Evolutionary conservation across 805 yeast genomes (phyloP), one percentile per base, ranked within the genome.

Genomic region (Vanderwaltozyma tropicalis): DNA sequence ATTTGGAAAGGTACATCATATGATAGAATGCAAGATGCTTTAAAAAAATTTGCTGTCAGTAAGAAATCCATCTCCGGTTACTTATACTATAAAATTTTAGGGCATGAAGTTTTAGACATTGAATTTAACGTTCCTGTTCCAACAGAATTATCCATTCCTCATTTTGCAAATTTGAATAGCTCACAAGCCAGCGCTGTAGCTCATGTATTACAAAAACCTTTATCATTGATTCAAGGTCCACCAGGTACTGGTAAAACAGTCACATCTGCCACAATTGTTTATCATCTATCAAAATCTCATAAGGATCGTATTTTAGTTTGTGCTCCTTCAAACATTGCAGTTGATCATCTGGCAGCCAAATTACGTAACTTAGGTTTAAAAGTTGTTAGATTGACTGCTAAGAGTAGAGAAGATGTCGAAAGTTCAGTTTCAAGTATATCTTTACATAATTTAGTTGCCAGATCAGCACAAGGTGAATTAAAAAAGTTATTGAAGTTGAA

Each of bases 221-320:
- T 87, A 31, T 74, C 92, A 5, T 67, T 86, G 46, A 85, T 86
- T 44, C 96, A 88, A 58, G 96, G 96, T 14, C 96, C 96, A 9
- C 96, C 96, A 3, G 95, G 95, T 45, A 88, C 96, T 0, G 96
- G 96, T 56, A 88, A 88, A 55, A 88, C 96, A 1, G 94, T 85
- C 13, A 87, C 95, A 0, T 85, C 95, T 0, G 89, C 95, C 2
- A 79, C 94, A 0, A 83, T 88, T 41, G 74, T 87, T 22, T 80
- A 83, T 48, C 95, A 85, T 50, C 63, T 86, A 38, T 68, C 77
- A 3, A 73, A 75, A 41, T 52, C 78, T 42, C 74, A 73, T 48
- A 72, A 73, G 39, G 78, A 74, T 34, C 73, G 74, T 43, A 76
- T 87, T 8, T 67, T 88, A 29, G 96, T 87, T 3, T 85, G 95